These are phyloP conservation scores for Lasiosphaeriaceae sp. DNA, from an alignment of 495 filamentous ascomycete genomes.

Conservation along the genomic window DNA sequence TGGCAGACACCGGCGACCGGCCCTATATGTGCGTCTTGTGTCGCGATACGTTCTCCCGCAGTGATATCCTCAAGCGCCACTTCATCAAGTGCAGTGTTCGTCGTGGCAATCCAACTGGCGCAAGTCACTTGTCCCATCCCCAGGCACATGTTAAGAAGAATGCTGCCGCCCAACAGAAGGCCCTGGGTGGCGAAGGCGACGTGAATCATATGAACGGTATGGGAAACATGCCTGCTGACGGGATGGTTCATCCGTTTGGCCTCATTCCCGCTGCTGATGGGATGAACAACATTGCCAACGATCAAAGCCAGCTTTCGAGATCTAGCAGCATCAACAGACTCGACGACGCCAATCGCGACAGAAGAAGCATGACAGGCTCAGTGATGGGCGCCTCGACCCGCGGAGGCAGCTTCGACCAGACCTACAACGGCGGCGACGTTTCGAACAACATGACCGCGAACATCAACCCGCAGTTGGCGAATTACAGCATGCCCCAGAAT, in stretches of 20 bases:
- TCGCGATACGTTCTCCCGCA: slow-evolving; percentile 96
- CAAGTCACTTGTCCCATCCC: slow-evolving; percentile 86
- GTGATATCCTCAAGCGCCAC: slow-evolving; percentile 96
- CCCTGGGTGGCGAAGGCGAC: slow-evolving; percentile 37
- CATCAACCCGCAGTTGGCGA: slow-evolving; percentile 55
- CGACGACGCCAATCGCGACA: slow-evolving; percentile 47
- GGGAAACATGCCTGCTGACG: slow-evolving; percentile 46
- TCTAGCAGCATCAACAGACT: slow-evolving; percentile 56
- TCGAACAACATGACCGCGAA: slow-evolving; percentile 49
- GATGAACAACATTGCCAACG: slow-evolving; percentile 49
- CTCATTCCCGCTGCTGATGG: slow-evolving; percentile 42
- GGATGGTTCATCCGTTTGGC: slow-evolving; percentile 49
- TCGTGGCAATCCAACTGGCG: slow-evolving; percentile 88
- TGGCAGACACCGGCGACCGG: slow-evolving; percentile 85
- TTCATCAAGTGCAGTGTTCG: slow-evolving; percentile 97
- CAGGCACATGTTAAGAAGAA: slow-evolving; percentile 80
- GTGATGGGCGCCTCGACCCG: slow-evolving; percentile 37
- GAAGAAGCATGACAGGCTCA: slow-evolving; percentile 49
- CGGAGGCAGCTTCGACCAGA: slow-evolving; percentile 40
- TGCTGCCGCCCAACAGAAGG: slow-evolving; percentile 56
- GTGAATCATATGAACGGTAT: slow-evolving; percentile 53
- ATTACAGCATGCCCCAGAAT: slow-evolving; percentile 49
- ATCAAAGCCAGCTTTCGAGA: slow-evolving; percentile 53
- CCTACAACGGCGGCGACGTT: slow-evolving; percentile 49
- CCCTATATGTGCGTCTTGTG: slow-evolving; percentile 97